Evolutionary conservation across 257 asterid species (phyloP), one percentile per base, ranked within the genome.

Genomic region (Solanum chiquidenum): DNA sequence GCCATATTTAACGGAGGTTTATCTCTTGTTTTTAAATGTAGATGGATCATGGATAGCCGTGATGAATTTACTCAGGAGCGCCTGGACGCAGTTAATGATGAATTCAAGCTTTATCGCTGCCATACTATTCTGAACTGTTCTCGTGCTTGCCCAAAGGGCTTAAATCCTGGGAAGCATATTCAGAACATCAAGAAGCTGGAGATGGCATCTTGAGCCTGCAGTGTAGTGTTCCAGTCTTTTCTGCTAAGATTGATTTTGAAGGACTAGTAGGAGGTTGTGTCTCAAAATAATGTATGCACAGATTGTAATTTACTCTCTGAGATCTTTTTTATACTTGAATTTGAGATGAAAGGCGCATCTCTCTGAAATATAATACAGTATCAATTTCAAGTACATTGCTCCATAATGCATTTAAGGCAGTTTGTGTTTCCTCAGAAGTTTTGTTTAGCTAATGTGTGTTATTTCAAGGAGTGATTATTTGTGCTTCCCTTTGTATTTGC

Each of bases 41-140:
- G 99, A 91, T 96, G 99, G 99, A 96, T 96, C 88, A 96, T 96
- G 99, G 98, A 96, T 87, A 96, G 98, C 88, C 98, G 99, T 34
- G 99, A 96, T 88, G 99, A 96, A 88, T 95, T 92, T 90, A 96
- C 98, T 31, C 91, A 93, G 91, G 99, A 96, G 91, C 96, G 99
- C 0, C 93, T 96, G 58, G 98, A 96, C 46, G 98, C 99, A 14
- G 87, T 96, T 58, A 93, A 95, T 25, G 93, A 96, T 3, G 99
- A 96, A 90, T 95, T 90, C 94, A 96, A 96, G 94, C 96, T 96
- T 86, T 96, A 96, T 86, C 94, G 98, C 14, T 95, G 99, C 93
- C 98, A 96, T 85, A 96, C 98, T 69, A 96, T 96, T 86, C 90
- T 96, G 93, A 96, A 96, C 82, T 96, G 99, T 90, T 98, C 99